A percentile compares a stretch with the other conserved stretches of the same genome.
phyloP scores from a whole-genome alignment of 305 asterid species.

The Solanum hybrid region DNA sequence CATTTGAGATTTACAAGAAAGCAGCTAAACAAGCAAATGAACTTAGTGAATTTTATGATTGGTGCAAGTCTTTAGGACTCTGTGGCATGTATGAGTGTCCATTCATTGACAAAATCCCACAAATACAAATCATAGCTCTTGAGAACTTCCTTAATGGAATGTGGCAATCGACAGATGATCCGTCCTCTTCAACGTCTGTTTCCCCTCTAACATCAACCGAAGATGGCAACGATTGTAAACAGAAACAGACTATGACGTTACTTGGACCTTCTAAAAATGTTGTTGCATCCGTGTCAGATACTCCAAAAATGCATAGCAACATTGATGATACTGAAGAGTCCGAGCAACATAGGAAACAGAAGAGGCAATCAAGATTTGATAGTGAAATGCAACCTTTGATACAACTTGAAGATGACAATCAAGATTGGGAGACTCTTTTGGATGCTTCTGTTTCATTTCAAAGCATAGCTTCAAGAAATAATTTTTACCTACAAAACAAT shows the following conservation, averaged over 20 bases:
- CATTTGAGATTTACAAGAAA: constrained; percentile 50
- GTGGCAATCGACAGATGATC: constrained; percentile 51
- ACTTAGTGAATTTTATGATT: constrained; percentile 35
- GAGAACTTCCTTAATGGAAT: constrained; percentile 49
- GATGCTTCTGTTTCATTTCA: constrained; percentile 43
- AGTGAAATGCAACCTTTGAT: constrained; percentile 38
- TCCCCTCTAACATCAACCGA: constrained; percentile 19
- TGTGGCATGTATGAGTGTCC: constrained; percentile 55
- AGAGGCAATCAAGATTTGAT: neutral
- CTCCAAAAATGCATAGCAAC: neutral
- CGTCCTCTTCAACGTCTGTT: constrained; percentile 29
- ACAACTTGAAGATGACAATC: constrained; percentile 28
- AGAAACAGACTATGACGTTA: neutral
- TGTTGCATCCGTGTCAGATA: neutral
- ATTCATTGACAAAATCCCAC: constrained; percentile 44
- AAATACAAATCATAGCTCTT: constrained; percentile 46
- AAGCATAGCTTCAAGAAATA: constrained; percentile 12
- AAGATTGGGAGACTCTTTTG: constrained; percentile 53
- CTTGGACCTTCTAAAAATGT: neutral
- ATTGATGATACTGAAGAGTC: neutral
- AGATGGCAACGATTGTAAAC: neutral
- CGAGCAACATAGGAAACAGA: neutral
- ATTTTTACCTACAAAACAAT: neutral
- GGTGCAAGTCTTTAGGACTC: constrained; percentile 45
- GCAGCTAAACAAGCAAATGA: constrained; percentile 47